A percentile compares a stretch with the other conserved stretches of the same genome.
phyloP scores from a whole-genome alignment of 1,284 basidiomycete genomes.

The Trametes sp. region DNA sequence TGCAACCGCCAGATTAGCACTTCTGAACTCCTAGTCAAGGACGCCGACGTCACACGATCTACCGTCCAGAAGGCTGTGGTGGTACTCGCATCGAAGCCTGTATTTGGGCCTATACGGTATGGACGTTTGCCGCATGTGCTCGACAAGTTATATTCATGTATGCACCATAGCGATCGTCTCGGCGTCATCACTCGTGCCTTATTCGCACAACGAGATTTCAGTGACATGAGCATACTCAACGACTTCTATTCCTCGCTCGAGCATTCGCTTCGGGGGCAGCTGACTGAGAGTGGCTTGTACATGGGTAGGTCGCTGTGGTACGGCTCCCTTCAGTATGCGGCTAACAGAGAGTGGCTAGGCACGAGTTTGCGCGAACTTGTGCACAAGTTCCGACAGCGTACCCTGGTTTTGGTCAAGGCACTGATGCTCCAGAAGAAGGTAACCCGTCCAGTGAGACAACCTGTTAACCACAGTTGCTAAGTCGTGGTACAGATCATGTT shows the following conservation, averaged over 20 bases:
- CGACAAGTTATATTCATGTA: not conserved
- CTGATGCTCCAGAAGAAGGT: constrained; percentile 93
- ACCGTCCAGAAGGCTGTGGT: constrained; percentile 99
- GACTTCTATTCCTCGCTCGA: constrained; percentile 85
- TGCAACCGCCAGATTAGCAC: constrained; percentile 96
- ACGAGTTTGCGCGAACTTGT: constrained; percentile 93
- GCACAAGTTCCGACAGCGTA: constrained; percentile 93
- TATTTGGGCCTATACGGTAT: constrained; percentile 87
- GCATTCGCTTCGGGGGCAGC: constrained; percentile 66
- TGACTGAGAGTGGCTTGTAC: constrained; percentile 84
- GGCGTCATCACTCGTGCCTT: constrained; percentile 95
- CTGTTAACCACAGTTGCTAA: not conserved
- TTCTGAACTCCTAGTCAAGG: constrained; percentile 81
- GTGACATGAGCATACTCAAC: constrained; percentile 82
- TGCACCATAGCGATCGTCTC: constrained; percentile 70
- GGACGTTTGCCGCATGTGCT: constrained; percentile 26
- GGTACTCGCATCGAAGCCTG: constrained; percentile 88
- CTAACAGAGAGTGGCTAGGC: constrained; percentile 52
- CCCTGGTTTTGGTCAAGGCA: constrained; percentile 94
- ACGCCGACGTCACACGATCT: constrained; percentile 90
- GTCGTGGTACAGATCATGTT: constrained; percentile 82
- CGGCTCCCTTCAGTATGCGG: constrained; percentile 2
- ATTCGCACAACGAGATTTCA: constrained; percentile 91
- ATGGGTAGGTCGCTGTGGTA: constrained; percentile 67
- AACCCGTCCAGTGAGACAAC: constrained; percentile 18